phyloP scores from a whole-genome alignment of 371 early-diverging fungal species.

The Lichtheimia ramosa region DNA sequence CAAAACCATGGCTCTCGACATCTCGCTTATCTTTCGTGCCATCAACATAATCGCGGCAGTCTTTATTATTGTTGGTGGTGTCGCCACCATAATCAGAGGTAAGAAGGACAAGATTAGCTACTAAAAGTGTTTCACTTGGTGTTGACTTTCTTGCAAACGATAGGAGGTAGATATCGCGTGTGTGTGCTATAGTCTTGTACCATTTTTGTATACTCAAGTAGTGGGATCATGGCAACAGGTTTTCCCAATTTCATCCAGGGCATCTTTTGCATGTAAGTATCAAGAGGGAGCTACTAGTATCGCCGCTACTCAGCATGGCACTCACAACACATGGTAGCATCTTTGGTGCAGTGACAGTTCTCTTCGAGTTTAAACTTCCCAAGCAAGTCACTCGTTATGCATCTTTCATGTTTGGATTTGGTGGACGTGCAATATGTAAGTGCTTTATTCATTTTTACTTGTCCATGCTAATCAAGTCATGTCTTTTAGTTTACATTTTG shows the following conservation, averaged over 20 bases:
- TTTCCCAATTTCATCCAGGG: constrained; percentile 47
- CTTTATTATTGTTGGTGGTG: constrained; percentile 42
- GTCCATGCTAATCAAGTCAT: too few species aligned
- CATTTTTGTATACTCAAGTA: not conserved
- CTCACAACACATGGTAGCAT: constrained; percentile 1
- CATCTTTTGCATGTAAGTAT: constrained; percentile 32
- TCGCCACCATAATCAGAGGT: constrained; percentile 26
- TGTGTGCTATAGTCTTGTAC: not conserved
- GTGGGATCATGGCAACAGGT: constrained; percentile 14
- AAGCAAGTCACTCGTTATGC: constrained; percentile 21
- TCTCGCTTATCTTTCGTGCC: constrained; percentile 28
- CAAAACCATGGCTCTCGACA: not conserved
- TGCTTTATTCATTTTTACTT: not conserved
- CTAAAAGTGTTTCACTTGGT: not conserved
- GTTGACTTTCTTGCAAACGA: not conserved
- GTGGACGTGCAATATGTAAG: constrained; percentile 23
- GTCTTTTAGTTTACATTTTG: constrained; percentile 27
- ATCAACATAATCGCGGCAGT: constrained; percentile 32
- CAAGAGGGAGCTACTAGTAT: not conserved
- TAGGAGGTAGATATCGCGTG: not conserved
- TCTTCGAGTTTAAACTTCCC: constrained; percentile 44
- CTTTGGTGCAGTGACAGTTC: constrained; percentile 34
- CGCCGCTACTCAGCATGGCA: too few species aligned
- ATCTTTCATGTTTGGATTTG: constrained; percentile 23
- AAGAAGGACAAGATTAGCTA: not conserved